Evolutionary conservation across 345 rosid genomes (phyloP).

Genomic region (Populus davidiana): DNA sequence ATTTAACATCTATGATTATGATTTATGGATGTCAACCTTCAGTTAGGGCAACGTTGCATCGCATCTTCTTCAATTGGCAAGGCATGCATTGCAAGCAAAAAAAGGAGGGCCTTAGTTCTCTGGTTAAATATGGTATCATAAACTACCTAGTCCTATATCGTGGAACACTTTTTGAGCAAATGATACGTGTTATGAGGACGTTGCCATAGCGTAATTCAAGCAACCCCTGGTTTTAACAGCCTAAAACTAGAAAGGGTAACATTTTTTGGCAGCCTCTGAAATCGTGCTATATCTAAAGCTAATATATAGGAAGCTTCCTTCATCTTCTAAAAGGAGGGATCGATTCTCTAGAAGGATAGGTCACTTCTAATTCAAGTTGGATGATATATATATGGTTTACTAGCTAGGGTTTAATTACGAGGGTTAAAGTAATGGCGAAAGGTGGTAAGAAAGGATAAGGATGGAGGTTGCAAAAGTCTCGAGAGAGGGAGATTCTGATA

Average conservation of each 20-base stretch:
- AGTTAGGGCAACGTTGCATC: neutral
- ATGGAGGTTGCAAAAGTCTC: constrained; percentile 19
- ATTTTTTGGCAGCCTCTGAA: no score
- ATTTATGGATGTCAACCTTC: neutral
- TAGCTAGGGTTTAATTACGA: constrained; percentile 14
- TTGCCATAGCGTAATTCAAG: no score
- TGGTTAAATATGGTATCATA: neutral
- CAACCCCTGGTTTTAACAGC: no score
- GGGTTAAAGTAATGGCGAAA: constrained; percentile 19
- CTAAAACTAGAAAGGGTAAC: no score
- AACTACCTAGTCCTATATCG: neutral
- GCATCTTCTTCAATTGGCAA: neutral
- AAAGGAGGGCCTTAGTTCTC: neutral
- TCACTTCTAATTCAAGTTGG: constrained; percentile 24
- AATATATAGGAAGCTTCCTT: neutral
- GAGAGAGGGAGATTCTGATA: constrained; percentile 21
- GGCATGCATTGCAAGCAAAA: neutral
- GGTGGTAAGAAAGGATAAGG: constrained; percentile 48
- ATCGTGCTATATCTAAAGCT: no score
- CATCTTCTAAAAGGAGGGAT: neutral
- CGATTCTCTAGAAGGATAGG: constrained; percentile 2
- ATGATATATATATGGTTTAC: neutral
- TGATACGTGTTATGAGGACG: no score
- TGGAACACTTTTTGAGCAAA: no score
- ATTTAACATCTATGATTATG: no score